These are phyloP conservation scores for Ilyonectria mors-panacis DNA, from an alignment of 2,329 filamentous ascomycete genomes.

Conservation along the genomic window DNA sequence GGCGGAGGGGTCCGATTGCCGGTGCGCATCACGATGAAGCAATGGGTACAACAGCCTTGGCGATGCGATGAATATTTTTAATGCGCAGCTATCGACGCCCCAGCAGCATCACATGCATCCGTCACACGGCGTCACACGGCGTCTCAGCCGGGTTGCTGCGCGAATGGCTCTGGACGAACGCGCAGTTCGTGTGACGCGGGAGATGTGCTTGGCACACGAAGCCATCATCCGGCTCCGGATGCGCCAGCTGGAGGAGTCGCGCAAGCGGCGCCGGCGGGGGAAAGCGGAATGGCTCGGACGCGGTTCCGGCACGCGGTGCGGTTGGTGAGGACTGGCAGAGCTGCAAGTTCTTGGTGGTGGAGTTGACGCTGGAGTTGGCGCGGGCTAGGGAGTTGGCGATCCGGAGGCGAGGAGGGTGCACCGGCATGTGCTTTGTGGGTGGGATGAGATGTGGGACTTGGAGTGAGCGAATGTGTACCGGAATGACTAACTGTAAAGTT, in stretches of 20 bases:
- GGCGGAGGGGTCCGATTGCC: conserved; percentile 20
- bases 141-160: too few relatives aligned
- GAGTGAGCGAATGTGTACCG: neutral
- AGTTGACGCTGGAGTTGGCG: conserved; percentile 27
- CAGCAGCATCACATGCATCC: conserved; percentile 13
- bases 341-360: conserved; percentile 35
- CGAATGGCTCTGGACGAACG: too few relatives aligned
- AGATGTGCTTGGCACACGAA: too few relatives aligned
- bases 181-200: too few relatives aligned
- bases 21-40: conserved; percentile 36
- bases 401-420: conserved; percentile 31
- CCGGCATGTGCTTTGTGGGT: conserved; percentile 33
- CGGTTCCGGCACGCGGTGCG: conserved; percentile 29
- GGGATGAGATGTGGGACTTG: conserved; percentile 2
- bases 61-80: conserved; percentile 28
- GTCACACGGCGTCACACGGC: neutral
- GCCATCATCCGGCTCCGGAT: conserved; percentile 9
- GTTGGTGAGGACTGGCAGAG: conserved; percentile 32
- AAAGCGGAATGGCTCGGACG: conserved; percentile 17
- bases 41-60: conserved; percentile 34
- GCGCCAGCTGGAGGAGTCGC: conserved; percentile 26
- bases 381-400: conserved; percentile 26
- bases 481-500: neutral
- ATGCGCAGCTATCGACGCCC: conserved; percentile 30
- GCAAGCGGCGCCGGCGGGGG: conserved; percentile 27